These are phyloP conservation scores for Pulveroboletus frians DNA, from an alignment of 768 basidiomycete species.

Conservation along the genomic window DNA sequence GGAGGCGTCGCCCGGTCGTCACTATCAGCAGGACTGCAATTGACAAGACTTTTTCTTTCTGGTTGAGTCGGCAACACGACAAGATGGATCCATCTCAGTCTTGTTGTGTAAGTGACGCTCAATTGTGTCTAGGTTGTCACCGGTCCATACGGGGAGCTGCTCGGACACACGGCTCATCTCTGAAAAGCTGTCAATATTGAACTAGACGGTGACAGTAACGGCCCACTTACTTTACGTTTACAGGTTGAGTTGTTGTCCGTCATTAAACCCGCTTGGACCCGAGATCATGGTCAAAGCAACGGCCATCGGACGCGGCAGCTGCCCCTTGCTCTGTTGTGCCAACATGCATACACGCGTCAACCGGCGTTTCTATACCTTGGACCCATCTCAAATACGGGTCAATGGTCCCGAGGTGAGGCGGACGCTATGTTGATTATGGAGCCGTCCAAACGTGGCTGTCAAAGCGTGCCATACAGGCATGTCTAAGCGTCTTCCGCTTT, in stretches of 20 bases:
- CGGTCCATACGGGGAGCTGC: not conserved
- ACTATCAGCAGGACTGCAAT: not conserved
- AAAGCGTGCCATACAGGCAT: constrained; percentile 5
- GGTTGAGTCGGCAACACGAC: not conserved
- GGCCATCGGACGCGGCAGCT: constrained; percentile 7
- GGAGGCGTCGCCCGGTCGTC: not conserved
- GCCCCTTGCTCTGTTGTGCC: constrained; percentile 1
- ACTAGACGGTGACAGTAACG: not conserved
- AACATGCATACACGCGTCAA: not conserved
- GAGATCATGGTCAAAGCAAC: constrained; percentile 18
- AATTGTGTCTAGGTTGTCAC: not conserved
- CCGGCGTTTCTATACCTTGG: not conserved
- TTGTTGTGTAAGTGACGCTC: not conserved
- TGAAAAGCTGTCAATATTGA: not conserved
- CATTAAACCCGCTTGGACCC: constrained; percentile 1
- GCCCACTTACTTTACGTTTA: not conserved
- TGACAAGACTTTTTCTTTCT: not conserved
- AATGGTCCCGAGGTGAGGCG: constrained; percentile 14
- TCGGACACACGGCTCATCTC: constrained; percentile 3
- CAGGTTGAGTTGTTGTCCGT: not conserved
- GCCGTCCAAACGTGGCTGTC: constrained; percentile 8
- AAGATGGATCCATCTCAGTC: not conserved
- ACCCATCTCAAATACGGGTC: constrained; percentile 1
- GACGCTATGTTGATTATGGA: constrained; percentile 2
- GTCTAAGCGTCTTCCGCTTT: constrained; percentile 19